phyloP scores from a whole-genome alignment of 768 basidiomycete species.

The Suillus decipiens region DNA sequence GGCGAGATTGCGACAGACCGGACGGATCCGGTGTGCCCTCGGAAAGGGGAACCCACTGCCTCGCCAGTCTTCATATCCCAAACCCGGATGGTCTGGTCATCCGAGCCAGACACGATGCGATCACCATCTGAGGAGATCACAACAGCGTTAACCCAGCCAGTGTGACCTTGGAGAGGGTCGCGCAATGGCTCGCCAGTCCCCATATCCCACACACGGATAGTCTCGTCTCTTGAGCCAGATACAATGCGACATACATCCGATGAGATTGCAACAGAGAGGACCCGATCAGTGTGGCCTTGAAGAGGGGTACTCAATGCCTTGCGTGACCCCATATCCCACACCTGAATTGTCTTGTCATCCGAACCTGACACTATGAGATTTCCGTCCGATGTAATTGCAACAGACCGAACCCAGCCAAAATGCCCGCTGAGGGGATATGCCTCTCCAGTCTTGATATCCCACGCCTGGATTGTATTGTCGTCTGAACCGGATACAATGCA shows the following conservation, averaged over 20 bases:
- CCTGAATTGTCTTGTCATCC: neutral
- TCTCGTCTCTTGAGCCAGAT: neutral
- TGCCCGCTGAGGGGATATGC: neutral
- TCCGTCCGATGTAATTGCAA: too few relatives aligned
- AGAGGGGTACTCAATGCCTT: neutral
- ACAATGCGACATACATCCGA: neutral
- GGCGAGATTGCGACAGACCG: neutral
- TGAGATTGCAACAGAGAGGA: too few relatives aligned
- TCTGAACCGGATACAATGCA: neutral
- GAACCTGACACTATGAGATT: neutral
- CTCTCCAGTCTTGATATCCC: neutral
- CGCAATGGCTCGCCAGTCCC: neutral
- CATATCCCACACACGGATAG: neutral
- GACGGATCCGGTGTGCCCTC: neutral
- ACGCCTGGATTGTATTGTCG: slow-evolving; percentile 4
- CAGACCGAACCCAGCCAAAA: too few relatives aligned
- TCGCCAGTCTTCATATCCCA: neutral
- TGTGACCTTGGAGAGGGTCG: neutral
- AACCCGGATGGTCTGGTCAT: neutral
- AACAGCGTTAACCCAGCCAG: neutral
- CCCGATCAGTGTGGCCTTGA: neutral
- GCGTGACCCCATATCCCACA: neutral
- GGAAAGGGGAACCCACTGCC: neutral
- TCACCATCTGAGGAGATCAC: neutral
- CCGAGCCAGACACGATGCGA: neutral